Evolutionary conservation across 768 basidiomycete genomes (phyloP), one percentile per base, ranked within the genome.

Genomic region (Auricularia sp.): DNA sequence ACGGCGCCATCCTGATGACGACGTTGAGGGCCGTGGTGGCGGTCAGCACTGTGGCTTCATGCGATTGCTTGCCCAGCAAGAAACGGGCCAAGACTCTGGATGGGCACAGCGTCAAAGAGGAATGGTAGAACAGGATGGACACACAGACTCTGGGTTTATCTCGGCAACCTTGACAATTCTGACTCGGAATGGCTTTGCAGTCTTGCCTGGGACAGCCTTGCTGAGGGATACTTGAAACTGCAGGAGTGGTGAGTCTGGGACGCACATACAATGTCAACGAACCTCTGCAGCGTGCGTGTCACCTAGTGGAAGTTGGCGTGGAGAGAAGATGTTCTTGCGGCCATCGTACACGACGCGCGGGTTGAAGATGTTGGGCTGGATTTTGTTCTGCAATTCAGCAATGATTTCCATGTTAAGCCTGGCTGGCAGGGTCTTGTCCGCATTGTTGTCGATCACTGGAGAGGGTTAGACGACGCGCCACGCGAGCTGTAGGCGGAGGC

Each of bases 331-430:
- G 66, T 91, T 92, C 73, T 91, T 92, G 51, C 88, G 80, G 0
- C 90, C 90, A 65, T 92, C 91, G 66, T 91, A 92, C 1, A 84
- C 90, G 18, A 80, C 86, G 14, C 80, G 83, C 10, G 88, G 89
- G 2, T 83, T 88, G 70, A 93, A 93, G 23, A 88, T 76, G n/a
- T 81, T 74, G 0, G 84, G 84, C 1, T 84, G 83, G 3, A 81
- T 78, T 0, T 75, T 71, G 3, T 75, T 77, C 71, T 93, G 91
- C 14, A 93, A 72, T 16, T 76, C 77, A 14, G 79, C 78, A 60
- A 93, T 85, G 10, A 93, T 74, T 14, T 87, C 84, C 78, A 92
- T 79, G 65, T 90, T 91, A 5, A 89, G 73, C 14, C 82, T 76
- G 1, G 83, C 81, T 0, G 91, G 88, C 2, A 89, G 76, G 0